These are phyloP conservation scores for Solanum verrucosum DNA, from an alignment of 257 asterid species.

Conservation along the genomic window DNA sequence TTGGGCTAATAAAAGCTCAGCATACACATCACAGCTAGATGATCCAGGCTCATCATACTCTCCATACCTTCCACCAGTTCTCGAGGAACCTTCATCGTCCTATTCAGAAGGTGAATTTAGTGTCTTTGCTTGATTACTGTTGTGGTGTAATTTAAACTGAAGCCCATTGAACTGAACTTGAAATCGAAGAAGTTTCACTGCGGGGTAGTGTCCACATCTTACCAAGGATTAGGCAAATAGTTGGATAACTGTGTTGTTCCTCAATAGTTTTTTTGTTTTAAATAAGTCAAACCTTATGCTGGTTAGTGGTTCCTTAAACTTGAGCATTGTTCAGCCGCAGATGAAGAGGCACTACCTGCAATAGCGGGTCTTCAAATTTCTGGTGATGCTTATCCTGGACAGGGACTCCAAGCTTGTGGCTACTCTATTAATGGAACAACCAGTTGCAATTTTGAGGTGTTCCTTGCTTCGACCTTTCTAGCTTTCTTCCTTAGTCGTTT, in stretches of 20 bases:
- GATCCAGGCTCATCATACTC: conserved; percentile 82
- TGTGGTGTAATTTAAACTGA: not conserved
- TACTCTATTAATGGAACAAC: conserved; percentile 92
- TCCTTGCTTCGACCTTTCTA: not conserved
- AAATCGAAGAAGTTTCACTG: not conserved
- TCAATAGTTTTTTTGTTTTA: not conserved
- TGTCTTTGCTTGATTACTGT: conserved; percentile 2
- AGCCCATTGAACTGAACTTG: not conserved
- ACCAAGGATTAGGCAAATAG: not conserved
- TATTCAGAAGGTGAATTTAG: conserved; percentile 70
- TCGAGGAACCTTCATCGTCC: conserved; percentile 90
- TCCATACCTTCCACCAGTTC: conserved; percentile 85
- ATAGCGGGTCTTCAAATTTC: conserved; percentile 92
- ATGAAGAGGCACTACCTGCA: conserved; percentile 86
- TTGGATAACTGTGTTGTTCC: not conserved
- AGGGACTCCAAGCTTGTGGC: conserved; percentile 88
- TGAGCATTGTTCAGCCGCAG: conserved; percentile 16
- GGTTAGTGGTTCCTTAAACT: conserved; percentile 1
- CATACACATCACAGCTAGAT: conserved; percentile 38
- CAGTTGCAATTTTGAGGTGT: conserved; percentile 97
- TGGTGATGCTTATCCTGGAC: conserved; percentile 93
- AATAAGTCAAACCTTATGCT: not conserved
- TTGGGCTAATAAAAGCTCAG: conserved; percentile 48
- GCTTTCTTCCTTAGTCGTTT: not conserved
- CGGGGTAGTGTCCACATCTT: not conserved